Conservation (phyloP, 2,329 filamentous ascomycete genomes). For the Neopestalotiopsis sp. region DNA sequence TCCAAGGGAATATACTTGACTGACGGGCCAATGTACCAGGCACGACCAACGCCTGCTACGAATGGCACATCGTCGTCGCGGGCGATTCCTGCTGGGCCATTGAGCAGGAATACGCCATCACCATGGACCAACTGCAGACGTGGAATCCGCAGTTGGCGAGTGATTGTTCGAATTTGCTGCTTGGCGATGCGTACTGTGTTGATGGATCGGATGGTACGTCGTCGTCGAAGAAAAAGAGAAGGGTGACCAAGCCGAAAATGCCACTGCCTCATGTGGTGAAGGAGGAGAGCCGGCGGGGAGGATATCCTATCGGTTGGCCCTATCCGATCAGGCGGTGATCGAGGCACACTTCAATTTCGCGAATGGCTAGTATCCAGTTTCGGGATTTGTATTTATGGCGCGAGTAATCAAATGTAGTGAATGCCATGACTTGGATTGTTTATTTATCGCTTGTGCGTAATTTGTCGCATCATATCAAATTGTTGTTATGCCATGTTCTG, state of each 20-base stretch:
- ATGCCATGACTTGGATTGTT: neutral
- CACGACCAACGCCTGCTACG: neutral
- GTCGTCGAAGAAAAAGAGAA: neutral
- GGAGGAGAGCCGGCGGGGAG: neutral
- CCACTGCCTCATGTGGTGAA: neutral
- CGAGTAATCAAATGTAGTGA: neutral
- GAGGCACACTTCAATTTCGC: neutral
- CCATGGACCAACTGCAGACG: neutral
- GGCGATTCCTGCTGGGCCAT: neutral
- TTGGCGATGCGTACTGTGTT: constrained; percentile 1
- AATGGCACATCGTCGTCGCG: neutral
- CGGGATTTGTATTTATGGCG: neutral
- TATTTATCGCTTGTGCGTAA: neutral
- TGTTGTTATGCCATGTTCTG: neutral
- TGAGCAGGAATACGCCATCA: constrained; percentile 4
- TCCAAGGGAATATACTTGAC: neutral
- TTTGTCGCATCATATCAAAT: neutral
- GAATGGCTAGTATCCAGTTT: neutral
- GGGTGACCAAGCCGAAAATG: neutral
- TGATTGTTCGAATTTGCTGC: neutral
- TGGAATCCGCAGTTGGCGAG: neutral
- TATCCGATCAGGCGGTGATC: neutral
- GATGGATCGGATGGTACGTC: neutral
- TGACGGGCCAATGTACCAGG: neutral
- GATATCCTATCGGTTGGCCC: neutral